Conservation (phyloP, 805 yeast genomes). For the Candida sanyiensis region DNA sequence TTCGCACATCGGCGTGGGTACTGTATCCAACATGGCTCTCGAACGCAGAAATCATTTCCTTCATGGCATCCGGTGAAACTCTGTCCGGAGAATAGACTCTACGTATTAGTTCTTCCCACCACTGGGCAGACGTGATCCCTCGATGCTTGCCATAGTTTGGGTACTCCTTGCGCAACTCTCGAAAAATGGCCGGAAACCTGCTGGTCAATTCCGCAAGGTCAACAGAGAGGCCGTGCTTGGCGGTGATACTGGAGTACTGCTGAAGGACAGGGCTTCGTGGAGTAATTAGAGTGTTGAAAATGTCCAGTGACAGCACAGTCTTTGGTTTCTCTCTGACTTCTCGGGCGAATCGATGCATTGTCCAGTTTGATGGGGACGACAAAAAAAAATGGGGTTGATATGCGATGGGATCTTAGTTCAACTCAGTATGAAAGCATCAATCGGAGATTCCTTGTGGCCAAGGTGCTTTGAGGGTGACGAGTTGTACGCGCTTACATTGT, state of each 20-base stretch:
- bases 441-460: too few species aligned
- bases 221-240: slow-evolving; percentile 36
- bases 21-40: slow-evolving; percentile 48
- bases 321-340: too few species aligned
- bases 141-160: slow-evolving; percentile 60
- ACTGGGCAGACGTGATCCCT: slow-evolving; percentile 32
- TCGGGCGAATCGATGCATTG: too few species aligned
- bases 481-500: too few species aligned
- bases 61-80: slow-evolving; percentile 34
- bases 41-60: slow-evolving; percentile 43
- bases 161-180: slow-evolving; percentile 31
- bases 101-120: slow-evolving; percentile 56
- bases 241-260: slow-evolving; percentile 47
- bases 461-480: too few species aligned
- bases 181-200: slow-evolving; percentile 31
- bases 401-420: too few species aligned
- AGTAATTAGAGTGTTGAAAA: slow-evolving; percentile 3
- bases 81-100: slow-evolving; percentile 34
- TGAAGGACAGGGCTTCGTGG: not conserved
- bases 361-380: too few species aligned
- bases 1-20: slow-evolving; percentile 45
- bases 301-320: slow-evolving; percentile 2
- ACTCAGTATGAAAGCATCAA: too few species aligned
- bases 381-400: too few species aligned
- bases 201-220: slow-evolving; percentile 24